phyloP scores from a whole-genome alignment of 805 yeast genomes.

The Kodamaea restingae region DNA sequence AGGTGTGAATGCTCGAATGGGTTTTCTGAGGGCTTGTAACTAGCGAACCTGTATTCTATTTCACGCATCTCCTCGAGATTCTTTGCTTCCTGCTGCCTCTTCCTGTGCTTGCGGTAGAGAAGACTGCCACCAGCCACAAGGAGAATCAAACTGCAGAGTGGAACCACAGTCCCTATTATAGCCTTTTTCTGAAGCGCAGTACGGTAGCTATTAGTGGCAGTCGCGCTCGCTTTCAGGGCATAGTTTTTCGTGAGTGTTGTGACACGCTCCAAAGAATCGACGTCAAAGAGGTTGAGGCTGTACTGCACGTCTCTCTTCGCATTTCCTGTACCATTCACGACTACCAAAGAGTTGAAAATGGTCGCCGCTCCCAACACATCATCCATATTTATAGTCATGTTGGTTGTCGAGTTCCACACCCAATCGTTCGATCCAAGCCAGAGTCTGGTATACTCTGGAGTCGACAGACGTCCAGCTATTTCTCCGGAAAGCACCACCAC shows the following conservation, averaged over 20 bases:
- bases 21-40: slow-evolving; percentile 14
- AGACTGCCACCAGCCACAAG: slow-evolving; percentile 17
- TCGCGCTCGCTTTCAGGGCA: slow-evolving; percentile 5
- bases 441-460: slow-evolving; percentile 43
- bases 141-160: slow-evolving; percentile 12
- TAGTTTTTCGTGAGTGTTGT: slow-evolving; percentile 22
- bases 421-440: slow-evolving; percentile 27
- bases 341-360: slow-evolving; percentile 47
- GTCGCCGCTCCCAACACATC: slow-evolving; percentile 49
- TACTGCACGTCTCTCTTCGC: slow-evolving; percentile 24
- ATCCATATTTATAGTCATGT: slow-evolving; percentile 14
- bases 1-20: slow-evolving; percentile 5
- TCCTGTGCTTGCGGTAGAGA: slow-evolving; percentile 19
- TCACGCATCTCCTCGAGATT: slow-evolving; percentile 20
- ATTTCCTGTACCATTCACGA: slow-evolving; percentile 26
- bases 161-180: slow-evolving; percentile 36
- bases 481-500: slow-evolving; percentile 64
- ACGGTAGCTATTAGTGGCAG: background rate
- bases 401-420: slow-evolving; percentile 34
- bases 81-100: slow-evolving; percentile 9
- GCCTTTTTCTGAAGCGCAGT: slow-evolving; percentile 18
- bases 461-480: slow-evolving; percentile 31
- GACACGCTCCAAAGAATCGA: slow-evolving; percentile 31
- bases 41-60: slow-evolving; percentile 29
- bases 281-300: slow-evolving; percentile 39